Base-by-base conservation (phyloP, 2,329 filamentous ascomycete genomes). In the Pseudopyrenochaeta lycopersici region DNA sequence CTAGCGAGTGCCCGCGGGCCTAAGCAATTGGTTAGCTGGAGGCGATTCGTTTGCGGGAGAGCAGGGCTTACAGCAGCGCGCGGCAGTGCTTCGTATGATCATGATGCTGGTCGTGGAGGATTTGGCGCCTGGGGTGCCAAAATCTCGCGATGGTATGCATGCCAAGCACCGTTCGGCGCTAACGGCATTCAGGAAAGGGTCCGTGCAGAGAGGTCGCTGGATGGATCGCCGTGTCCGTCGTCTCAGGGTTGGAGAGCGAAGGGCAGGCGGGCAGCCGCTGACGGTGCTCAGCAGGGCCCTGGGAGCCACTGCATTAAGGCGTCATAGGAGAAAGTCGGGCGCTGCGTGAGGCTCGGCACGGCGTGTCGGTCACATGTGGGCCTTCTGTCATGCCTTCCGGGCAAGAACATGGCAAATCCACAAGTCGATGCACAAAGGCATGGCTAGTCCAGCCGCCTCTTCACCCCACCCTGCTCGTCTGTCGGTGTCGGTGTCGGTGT, bases 11-110 rank as follows among this genome's bases (percentile, higher is more conserved):
- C 73, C 52, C 72, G 63, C 55, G 75, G 73, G 72, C 74, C 78
- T 80, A 49, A 35, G 11, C 36, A 14, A 17, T 12, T 32, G 18
- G 30, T 7, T 12, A 31, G 12, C 20, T 43, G 23, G 11, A 23
- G n/a, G 21, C 38, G 20, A 4, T 10, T 3, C 7, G 17, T 3
- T 10, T 3, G 7, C 10, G 7, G 21, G 17, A 4, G 21, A n/a
- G 45, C 5, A n/a, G 12, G n/a, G 29, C 55, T 59, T 60, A 78
- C 78, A 72, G 60, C 75, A 72, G 65, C 76, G 77, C 60, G 76
- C 68, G 46, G 71, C 67, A 38, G 78, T 53, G 49, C 74, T 70
- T 71, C 79, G 68, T 68, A 80, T 58, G 60, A 80, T 80, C 79
- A 80, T 81, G 48, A 46, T 57, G 49, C 17, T 38, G 40, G 38